These are phyloP conservation scores for Yueomyces sinensis DNA, from an alignment of 805 yeast genomes.

Conservation along the genomic window DNA sequence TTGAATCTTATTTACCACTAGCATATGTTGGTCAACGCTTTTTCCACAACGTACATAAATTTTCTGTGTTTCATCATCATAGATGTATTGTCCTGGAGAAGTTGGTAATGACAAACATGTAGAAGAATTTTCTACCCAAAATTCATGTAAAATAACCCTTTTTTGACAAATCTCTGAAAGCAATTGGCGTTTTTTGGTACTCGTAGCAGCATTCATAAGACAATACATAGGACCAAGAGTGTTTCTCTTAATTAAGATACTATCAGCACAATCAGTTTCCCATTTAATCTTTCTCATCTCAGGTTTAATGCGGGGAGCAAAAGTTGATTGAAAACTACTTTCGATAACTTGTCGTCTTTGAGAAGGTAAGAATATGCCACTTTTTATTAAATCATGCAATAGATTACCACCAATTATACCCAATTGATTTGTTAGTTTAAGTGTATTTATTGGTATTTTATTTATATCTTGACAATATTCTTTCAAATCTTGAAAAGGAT, in stretches of 20 bases:
- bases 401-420: constrained; percentile 51
- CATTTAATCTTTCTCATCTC: constrained; percentile 35
- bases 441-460: constrained; percentile 12
- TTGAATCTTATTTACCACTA: constrained; percentile 30
- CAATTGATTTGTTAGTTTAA: constrained; percentile 32
- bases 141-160: constrained; percentile 37
- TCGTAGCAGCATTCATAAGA: constrained; percentile 23
- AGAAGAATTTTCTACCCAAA: constrained; percentile 8
- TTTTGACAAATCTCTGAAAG: constrained; percentile 8
- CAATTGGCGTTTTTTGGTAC: constrained; percentile 24
- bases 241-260: constrained; percentile 30
- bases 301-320: constrained; percentile 45
- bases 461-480: constrained; percentile 5
- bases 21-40: constrained; percentile 26
- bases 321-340: constrained; percentile 16
- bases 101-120: not conserved
- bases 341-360: not conserved
- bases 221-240: constrained; percentile 48
- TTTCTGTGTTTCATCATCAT: constrained; percentile 8
- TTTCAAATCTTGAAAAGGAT: constrained; percentile 22
- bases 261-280: constrained; percentile 25
- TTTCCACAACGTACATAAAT: constrained; percentile 34
- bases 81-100: constrained; percentile 22
- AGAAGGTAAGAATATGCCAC: constrained; percentile 14
- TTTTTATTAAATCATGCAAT: constrained; percentile 32